phyloP scores from a whole-genome alignment of 2,329 filamentous ascomycete genomes.

The Pestalotiopsis sp. region DNA sequence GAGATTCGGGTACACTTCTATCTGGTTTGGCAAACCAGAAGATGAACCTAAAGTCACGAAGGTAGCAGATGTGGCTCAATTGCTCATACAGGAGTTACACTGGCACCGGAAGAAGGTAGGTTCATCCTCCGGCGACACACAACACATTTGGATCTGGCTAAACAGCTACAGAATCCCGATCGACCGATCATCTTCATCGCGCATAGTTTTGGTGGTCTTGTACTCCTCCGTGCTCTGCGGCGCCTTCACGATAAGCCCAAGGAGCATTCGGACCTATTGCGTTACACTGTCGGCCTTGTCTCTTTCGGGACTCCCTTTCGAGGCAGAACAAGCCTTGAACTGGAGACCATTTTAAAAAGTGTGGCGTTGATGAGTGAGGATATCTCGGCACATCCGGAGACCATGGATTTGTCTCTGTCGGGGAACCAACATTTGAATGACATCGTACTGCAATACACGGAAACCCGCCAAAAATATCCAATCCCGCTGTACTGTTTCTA shows the following conservation, averaged over 20 bases:
- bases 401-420: not conserved
- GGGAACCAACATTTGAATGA: not conserved
- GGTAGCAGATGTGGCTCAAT: not conserved
- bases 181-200: conserved; percentile 4
- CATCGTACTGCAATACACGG: not conserved
- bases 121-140: not conserved
- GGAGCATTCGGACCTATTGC: not conserved
- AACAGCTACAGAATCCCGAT: not conserved
- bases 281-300: not conserved
- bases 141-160: not conserved
- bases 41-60: not conserved
- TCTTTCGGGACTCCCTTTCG: conserved; percentile 5
- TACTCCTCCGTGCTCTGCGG: conserved; percentile 4
- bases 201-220: not conserved
- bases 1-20: not conserved
- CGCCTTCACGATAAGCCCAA: not conserved
- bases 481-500: conserved; percentile 2
- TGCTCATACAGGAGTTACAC: not conserved
- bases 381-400: not conserved
- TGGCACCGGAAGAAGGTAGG: not conserved
- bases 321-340: not conserved
- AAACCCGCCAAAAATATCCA: conserved; percentile 2
- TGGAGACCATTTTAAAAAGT: not conserved
- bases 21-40: not conserved
- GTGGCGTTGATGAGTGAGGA: not conserved